Conservation (phyloP, 1,284 basidiomycete genomes). For the Leccinum pachyderme region DNA sequence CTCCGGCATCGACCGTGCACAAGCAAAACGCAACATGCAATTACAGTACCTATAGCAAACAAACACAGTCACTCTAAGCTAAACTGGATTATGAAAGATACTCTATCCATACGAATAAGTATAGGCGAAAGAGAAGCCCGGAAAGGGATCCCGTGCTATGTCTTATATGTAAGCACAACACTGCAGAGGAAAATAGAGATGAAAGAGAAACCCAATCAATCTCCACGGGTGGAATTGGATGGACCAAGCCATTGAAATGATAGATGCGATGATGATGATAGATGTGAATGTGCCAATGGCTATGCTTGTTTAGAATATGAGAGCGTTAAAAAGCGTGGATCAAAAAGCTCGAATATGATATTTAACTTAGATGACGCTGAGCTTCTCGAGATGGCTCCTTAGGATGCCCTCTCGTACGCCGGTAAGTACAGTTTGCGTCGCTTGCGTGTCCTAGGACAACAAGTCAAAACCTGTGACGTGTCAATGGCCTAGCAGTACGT, state of each 20-base stretch:
- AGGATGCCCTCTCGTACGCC: constrained; percentile 36
- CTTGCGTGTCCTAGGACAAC: constrained; percentile 44
- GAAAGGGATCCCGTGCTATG: neutral
- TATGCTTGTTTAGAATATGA: neutral
- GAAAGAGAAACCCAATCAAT: neutral
- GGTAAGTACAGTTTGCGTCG: constrained; percentile 45
- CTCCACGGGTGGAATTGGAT: neutral
- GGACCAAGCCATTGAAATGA: neutral
- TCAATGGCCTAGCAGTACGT: constrained; percentile 14
- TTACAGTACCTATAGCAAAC: neutral
- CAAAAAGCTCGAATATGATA: neutral
- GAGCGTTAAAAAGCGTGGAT: neutral
- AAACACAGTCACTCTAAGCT: neutral
- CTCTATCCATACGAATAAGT: neutral
- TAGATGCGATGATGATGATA: neutral
- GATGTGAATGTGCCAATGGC: neutral
- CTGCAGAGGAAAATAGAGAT: neutral
- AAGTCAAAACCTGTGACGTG: neutral
- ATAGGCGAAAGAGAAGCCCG: neutral
- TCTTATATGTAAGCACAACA: neutral
- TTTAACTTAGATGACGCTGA: constrained; percentile 28
- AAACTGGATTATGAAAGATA: neutral
- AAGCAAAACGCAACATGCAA: neutral
- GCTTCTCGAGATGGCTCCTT: constrained; percentile 26
- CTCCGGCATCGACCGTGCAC: neutral